Percentiles rank a stretch among this genome's conserved stretches.
Evolutionary conservation across 306 rosid species (phyloP).

Genomic region (Pachyrhizus erosus): DNA sequence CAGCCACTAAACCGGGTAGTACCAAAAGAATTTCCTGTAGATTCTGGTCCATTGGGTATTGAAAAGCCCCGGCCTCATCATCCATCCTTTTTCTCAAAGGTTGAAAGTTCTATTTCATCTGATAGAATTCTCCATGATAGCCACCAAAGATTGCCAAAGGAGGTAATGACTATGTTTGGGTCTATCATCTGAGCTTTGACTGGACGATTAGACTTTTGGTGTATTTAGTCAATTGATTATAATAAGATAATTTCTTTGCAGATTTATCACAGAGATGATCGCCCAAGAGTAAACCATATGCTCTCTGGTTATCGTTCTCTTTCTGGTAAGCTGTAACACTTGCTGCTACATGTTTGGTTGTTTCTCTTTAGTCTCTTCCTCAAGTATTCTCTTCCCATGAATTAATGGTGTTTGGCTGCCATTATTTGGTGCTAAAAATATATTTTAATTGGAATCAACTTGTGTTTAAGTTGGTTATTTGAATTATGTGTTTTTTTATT

Average conservation of each 20-base stretch:
- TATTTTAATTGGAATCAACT: constrained; percentile 28
- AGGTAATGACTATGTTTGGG: constrained; percentile 60
- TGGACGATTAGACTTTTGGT: constrained; percentile 29
- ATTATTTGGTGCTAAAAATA: constrained; percentile 27
- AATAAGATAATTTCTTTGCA: constrained; percentile 50
- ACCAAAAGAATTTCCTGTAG: constrained; percentile 77
- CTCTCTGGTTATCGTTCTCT: constrained; percentile 66
- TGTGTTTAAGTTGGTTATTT: constrained; percentile 21
- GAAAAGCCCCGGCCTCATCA: constrained; percentile 83
- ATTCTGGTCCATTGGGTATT: constrained; percentile 71
- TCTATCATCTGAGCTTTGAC: constrained; percentile 38
- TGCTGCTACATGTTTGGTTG: constrained; percentile 31
- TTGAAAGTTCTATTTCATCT: constrained; percentile 69
- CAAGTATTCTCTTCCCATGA: background rate
- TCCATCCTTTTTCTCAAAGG: constrained; percentile 74
- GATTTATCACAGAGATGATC: constrained; percentile 91
- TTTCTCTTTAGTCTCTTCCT: constrained; percentile 10
- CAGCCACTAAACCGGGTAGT: constrained; percentile 59
- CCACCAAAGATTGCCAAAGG: constrained; percentile 76
- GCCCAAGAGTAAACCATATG: constrained; percentile 68
- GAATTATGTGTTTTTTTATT: background rate
- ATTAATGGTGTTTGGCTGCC: constrained; percentile 25
- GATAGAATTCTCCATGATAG: constrained; percentile 80
- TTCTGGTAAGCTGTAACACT: constrained; percentile 66
- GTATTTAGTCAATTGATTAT: constrained; percentile 21